These are phyloP conservation scores for Fraxinus sp. DNA, from an alignment of 305 asterid genomes.

Conservation along the genomic window DNA sequence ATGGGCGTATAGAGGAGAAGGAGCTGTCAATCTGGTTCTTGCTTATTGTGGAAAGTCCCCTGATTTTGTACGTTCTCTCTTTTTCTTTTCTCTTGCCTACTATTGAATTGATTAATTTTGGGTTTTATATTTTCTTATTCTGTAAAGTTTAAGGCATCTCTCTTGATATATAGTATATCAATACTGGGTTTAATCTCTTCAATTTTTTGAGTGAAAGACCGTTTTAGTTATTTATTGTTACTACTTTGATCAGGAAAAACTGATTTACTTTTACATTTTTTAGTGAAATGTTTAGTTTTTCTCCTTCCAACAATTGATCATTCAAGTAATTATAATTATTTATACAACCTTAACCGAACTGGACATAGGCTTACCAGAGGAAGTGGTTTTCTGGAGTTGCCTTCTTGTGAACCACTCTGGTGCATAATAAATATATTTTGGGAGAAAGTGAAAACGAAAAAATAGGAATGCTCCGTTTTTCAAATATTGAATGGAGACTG, in stretches of 20 bases:
- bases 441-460: background rate
- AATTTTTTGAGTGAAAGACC: background rate
- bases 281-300: background rate
- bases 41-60: slow-evolving; percentile 67
- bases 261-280: background rate
- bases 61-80: slow-evolving; percentile 43
- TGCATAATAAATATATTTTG: background rate
- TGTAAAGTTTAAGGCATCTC: background rate
- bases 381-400: background rate
- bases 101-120: background rate
- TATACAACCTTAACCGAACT: background rate
- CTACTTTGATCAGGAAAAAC: background rate
- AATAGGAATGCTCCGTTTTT: background rate
- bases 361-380: background rate
- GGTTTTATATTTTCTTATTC: background rate
- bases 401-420: background rate
- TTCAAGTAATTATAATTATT: background rate
- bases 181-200: background rate
- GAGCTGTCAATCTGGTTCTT: slow-evolving; percentile 80
- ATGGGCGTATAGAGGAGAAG: slow-evolving; percentile 90
- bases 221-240: background rate
- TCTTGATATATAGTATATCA: background rate
- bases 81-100: background rate
- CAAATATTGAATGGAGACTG: background rate
- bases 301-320: background rate